phyloP scores from a whole-genome alignment of 1,139 yeast species.

The Arxiozyma slooffiae region DNA sequence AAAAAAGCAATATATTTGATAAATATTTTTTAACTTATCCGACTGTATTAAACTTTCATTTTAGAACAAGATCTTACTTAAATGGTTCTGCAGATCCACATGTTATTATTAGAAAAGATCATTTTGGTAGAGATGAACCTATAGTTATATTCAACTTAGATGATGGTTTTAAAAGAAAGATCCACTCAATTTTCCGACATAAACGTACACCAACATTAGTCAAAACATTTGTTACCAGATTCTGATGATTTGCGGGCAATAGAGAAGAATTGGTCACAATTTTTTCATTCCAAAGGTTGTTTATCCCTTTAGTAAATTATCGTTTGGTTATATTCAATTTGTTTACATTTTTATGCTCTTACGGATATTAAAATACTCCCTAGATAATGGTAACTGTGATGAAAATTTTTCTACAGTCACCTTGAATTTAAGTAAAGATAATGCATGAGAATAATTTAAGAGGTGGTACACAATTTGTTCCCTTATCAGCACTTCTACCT shows the following conservation, averaged over 20 bases:
- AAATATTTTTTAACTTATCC: slow-evolving; percentile 3
- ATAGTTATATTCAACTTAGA: slow-evolving; percentile 39
- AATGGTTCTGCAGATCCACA: slow-evolving; percentile 7
- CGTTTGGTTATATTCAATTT: slow-evolving; percentile 33
- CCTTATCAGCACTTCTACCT: slow-evolving; percentile 33
- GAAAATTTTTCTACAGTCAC: slow-evolving; percentile 16
- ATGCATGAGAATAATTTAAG: slow-evolving; percentile 30
- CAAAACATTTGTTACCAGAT: slow-evolving; percentile 28
- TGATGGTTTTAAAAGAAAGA: slow-evolving; percentile 27
- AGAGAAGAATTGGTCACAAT: slow-evolving; percentile 48
- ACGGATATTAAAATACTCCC: slow-evolving; percentile 37
- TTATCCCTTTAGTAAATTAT: slow-evolving; percentile 16
- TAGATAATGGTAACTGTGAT: slow-evolving; percentile 36
- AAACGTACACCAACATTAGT: slow-evolving; percentile 29
- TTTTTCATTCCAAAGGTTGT: slow-evolving; percentile 28
- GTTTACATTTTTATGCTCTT: slow-evolving; percentile 39
- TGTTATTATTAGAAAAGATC: slow-evolving; percentile 3
- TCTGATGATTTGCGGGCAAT: slow-evolving; percentile 21
- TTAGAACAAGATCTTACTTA: background rate
- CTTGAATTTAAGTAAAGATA: slow-evolving; percentile 2
- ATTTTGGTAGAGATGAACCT: slow-evolving; percentile 31
- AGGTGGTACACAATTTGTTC: slow-evolving; percentile 43
- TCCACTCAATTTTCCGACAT: slow-evolving; percentile 32
- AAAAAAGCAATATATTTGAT: slow-evolving; percentile 1
- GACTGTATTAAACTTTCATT: background rate